Percentiles rank a stretch among this genome's conserved stretches.
phyloP scores from a whole-genome alignment of 306 rosid species.

The Ormosia emarginata region DNA sequence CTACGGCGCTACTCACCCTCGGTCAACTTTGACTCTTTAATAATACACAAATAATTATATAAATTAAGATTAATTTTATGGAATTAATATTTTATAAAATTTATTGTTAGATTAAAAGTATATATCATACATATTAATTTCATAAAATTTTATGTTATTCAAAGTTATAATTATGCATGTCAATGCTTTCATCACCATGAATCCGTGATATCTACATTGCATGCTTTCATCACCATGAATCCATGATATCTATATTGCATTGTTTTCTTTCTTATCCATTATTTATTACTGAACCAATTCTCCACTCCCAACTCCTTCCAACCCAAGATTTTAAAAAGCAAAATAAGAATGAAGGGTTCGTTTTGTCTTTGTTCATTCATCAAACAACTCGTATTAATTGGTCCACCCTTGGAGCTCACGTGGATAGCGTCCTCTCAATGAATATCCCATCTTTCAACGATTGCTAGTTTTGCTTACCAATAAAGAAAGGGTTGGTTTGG shows the following conservation, averaged over 20 bases:
- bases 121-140: no score
- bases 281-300: constrained; percentile 25
- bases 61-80: no score
- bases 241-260: neutral
- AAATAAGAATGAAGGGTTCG: neutral
- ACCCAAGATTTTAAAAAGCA: neutral
- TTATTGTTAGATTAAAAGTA: no score
- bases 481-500: neutral
- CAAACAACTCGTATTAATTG: constrained; percentile 17
- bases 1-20: neutral
- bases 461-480: constrained; percentile 14
- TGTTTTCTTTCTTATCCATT: neutral
- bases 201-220: neutral
- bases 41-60: no score
- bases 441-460: neutral
- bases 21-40: neutral
- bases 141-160: neutral
- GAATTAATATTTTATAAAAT: no score
- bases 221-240: neutral
- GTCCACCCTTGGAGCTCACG: constrained; percentile 17
- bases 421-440: constrained; percentile 1
- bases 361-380: neutral
- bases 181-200: neutral
- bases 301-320: constrained; percentile 31
- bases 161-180: neutral